Evolutionary conservation across 345 rosid species (phyloP).

Genomic region (Reutealis trisperma): DNA sequence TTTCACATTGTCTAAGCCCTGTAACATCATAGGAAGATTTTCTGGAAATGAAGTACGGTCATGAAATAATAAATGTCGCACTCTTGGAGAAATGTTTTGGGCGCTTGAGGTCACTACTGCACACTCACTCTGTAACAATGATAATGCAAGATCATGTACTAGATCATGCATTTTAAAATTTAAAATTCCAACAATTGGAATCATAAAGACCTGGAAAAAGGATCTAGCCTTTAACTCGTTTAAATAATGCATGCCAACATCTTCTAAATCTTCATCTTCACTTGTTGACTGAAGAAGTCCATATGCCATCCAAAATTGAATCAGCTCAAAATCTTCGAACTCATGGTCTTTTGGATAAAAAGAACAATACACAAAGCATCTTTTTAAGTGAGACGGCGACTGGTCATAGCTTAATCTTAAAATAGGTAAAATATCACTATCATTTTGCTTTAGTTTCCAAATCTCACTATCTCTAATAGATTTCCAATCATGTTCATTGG

Average conservation of each 20-base stretch:
- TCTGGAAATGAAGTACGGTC: background rate
- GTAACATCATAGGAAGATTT: background rate
- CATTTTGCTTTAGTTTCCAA: slow-evolving; percentile 17
- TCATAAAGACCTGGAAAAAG: slow-evolving; percentile 26
- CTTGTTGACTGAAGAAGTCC: slow-evolving; percentile 16
- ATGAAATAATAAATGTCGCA: background rate
- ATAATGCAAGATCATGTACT: slow-evolving; percentile 30
- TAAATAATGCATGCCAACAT: slow-evolving; percentile 12
- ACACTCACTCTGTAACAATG: slow-evolving; percentile 22
- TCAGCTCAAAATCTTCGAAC: fast-evolving
- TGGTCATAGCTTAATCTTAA: slow-evolving; percentile 22
- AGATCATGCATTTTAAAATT: slow-evolving; percentile 29
- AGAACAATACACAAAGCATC: slow-evolving; percentile 19
- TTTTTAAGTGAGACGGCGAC: slow-evolving; percentile 5
- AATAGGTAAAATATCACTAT: slow-evolving; percentile 5
- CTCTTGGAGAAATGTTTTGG: background rate
- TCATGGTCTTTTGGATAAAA: slow-evolving; percentile 24
- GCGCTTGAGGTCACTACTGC: background rate
- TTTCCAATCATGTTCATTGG: slow-evolving; percentile 15
- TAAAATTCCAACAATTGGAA: fast-evolving
- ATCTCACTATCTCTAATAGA: slow-evolving; percentile 24
- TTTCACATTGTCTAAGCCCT: slow-evolving; percentile 4
- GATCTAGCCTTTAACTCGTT: slow-evolving; percentile 28
- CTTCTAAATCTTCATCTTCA: slow-evolving; percentile 9
- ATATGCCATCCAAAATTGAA: slow-evolving; percentile 28